These are phyloP conservation scores for Exophiala aquamarina DNA, from an alignment of 2,329 filamentous ascomycete species.

Conservation along the genomic window DNA sequence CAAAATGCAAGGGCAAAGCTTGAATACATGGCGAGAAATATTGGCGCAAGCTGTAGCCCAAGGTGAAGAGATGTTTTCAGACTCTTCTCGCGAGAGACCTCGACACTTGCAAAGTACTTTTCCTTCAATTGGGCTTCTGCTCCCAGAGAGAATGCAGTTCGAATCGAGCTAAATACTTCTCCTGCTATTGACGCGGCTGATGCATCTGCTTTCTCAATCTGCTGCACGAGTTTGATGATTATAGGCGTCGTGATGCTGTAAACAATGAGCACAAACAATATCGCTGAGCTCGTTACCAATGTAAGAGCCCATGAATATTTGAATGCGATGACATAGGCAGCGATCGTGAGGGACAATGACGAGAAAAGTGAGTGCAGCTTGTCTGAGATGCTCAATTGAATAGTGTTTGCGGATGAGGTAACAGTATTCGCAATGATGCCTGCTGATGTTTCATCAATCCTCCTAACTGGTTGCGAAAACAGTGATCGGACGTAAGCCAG, in stretches of 20 bases:
- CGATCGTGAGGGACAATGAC: constrained; percentile 40
- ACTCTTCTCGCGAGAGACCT: constrained; percentile 37
- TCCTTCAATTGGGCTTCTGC: constrained; percentile 38
- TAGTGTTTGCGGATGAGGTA: constrained; percentile 52
- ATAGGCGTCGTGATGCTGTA: constrained; percentile 33
- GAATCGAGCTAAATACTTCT: constrained; percentile 43
- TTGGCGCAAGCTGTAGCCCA: constrained; percentile 35
- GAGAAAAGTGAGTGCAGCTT: constrained; percentile 48
- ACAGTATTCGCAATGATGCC: constrained; percentile 54
- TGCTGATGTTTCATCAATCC: constrained; percentile 50
- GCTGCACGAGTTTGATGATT: constrained; percentile 30
- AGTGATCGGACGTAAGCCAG: constrained; percentile 51
- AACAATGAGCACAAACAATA: constrained; percentile 42
- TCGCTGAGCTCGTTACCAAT: constrained; percentile 47
- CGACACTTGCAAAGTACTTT: constrained; percentile 39
- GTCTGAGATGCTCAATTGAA: constrained; percentile 57
- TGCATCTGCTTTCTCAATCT: constrained; percentile 30
- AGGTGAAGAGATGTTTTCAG: constrained; percentile 30
- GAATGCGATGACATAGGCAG: constrained; percentile 54
- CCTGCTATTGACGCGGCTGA: constrained; percentile 47
- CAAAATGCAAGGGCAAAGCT: constrained; percentile 40
- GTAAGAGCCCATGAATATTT: constrained; percentile 54
- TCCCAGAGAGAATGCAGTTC: constrained; percentile 46
- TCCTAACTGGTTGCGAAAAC: constrained; percentile 51
- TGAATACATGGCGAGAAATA: constrained; percentile 39